Percentiles rank a stretch among this genome's conserved stretches.
These are phyloP conservation scores for Kazachstania viticola DNA, from an alignment of 805 yeast genomes.

Conservation along the genomic window DNA sequence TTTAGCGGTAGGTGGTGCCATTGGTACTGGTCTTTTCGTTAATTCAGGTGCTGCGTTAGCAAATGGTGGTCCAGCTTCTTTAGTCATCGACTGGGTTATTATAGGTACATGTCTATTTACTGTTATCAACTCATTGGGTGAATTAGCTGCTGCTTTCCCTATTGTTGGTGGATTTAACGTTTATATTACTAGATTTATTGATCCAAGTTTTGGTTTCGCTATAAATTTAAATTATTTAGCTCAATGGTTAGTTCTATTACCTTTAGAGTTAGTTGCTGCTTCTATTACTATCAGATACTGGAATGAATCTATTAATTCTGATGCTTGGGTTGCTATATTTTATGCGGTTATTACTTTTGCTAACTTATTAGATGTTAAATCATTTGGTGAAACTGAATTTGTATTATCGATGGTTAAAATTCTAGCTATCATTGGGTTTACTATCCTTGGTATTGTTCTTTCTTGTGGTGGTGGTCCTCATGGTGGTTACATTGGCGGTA, in stretches of 20 bases:
- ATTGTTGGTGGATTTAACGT: conserved; percentile 43
- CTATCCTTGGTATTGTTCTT: conserved; percentile 41
- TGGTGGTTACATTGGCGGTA: conserved; percentile 34
- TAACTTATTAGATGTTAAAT: conserved; percentile 41
- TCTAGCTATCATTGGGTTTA: conserved; percentile 39
- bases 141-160: conserved; percentile 42
- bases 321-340: conserved; percentile 50
- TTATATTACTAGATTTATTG: conserved; percentile 40
- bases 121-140: conserved; percentile 45
- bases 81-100: conserved; percentile 43
- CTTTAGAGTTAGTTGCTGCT: conserved; percentile 50
- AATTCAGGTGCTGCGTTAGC: conserved; percentile 51
- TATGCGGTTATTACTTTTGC: conserved; percentile 36
- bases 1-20: conserved; percentile 58
- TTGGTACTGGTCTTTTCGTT: conserved; percentile 59
- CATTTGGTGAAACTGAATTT: conserved; percentile 49
- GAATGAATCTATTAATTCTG: conserved; percentile 38
- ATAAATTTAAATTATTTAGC: conserved; percentile 43
- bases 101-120: conserved; percentile 49
- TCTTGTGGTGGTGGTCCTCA: conserved; percentile 36
- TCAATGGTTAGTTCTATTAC: conserved; percentile 46
- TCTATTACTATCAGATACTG: conserved; percentile 47
- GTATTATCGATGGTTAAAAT: conserved; percentile 39
- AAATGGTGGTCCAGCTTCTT: conserved; percentile 55
- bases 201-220: conserved; percentile 46